phyloP scores from a whole-genome alignment of 441 rosid species.

The Adansonia grandidieri region DNA sequence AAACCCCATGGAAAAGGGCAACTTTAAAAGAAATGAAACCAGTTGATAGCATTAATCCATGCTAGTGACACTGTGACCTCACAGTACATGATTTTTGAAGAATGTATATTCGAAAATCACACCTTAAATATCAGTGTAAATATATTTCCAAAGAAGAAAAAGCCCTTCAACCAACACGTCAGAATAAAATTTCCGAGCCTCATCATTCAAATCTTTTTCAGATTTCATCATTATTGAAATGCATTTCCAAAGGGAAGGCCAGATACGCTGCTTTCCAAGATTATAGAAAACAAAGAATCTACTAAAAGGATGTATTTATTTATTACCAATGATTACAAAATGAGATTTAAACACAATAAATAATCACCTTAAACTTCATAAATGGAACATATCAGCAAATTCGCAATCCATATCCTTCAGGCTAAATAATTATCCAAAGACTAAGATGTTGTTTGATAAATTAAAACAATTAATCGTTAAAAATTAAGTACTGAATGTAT shows the following conservation, averaged over 20 bases:
- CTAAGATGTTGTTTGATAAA: neutral
- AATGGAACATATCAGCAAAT: neutral
- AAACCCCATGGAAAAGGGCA: neutral
- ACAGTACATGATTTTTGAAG: neutral
- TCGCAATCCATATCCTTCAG: neutral
- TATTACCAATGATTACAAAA: neutral
- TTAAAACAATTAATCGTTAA: too few relatives aligned
- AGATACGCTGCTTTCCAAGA: neutral
- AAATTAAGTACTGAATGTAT: too few relatives aligned
- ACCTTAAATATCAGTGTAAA: constrained; percentile 15
- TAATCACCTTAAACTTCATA: constrained; percentile 8
- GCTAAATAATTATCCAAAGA: neutral
- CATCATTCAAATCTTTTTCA: neutral
- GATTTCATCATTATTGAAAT: constrained; percentile 8
- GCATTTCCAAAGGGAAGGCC: constrained; percentile 8
- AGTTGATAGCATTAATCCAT: neutral
- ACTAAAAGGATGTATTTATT: constrained; percentile 5
- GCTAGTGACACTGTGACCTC: neutral
- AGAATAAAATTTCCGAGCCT: neutral
- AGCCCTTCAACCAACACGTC: neutral
- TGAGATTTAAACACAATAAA: constrained; percentile 29
- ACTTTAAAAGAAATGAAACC: neutral
- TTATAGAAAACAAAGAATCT: neutral
- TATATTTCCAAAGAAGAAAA: neutral
- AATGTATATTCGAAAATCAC: neutral